Base-by-base conservation (phyloP, 176 grass and related monocot species). In the Luzula sylvatica region DNA sequence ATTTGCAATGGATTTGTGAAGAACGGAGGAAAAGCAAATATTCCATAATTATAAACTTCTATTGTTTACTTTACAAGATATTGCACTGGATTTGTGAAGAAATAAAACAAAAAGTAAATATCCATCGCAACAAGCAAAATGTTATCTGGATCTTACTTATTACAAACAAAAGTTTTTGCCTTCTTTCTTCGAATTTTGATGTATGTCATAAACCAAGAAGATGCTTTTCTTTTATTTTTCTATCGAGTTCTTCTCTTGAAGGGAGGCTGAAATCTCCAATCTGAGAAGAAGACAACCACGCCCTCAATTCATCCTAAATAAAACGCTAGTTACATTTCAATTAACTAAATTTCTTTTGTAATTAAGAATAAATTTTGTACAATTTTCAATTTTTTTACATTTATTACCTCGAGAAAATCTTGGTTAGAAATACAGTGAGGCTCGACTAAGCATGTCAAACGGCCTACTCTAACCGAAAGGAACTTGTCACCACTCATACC, bases 401-500 rank as follows among this genome's bases (percentile, higher is more conserved):
- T 35, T 20, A 41, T 80, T 89, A 96, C 90, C 90, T 89, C 74
- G 24, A 79, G 67, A 60, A 82, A 96, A 29, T 82, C 90, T 58
- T 89, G 74, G 45, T 96, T 89, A 45, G 90, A 96, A 65, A 89
- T 86, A 73, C 83, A 79, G 47, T 82, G 72, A 49, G 56, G 67
- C 70, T 96, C 77, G 23, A 96, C 74, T 50, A 69, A 68, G 53
- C 74, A 89, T 47, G 78, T 77, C 47, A 71, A 78, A 70, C 73
- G 69, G 35, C 84, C 74, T 54, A 96, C 73, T 29, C 67, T 74
- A 47, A 96, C 81, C 19, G 90, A 89, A 66, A 96, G 77, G 54
- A 25, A 42, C 51, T 79, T 86, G 54, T 71, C 79, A 73, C 58
- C 72, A 54, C 74, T 42, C 19, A 66, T 55, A 82, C 90, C 90